Conservation (phyloP, 345 rosid genomes). For the Clausena lansium region DNA sequence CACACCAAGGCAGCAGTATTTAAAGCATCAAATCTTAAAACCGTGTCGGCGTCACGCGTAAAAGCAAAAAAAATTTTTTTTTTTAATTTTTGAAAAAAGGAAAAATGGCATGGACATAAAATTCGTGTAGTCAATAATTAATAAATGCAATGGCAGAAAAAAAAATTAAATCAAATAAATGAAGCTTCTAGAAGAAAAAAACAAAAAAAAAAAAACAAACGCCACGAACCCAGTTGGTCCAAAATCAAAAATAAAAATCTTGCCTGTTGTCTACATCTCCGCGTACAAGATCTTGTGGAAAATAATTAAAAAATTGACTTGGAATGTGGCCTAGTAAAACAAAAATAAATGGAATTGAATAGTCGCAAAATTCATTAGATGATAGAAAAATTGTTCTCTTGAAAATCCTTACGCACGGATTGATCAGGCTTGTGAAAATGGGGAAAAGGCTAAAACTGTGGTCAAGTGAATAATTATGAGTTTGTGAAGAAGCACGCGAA, state of each 20-base stretch:
- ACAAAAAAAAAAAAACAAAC: not conserved
- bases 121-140: not conserved
- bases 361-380: not conserved
- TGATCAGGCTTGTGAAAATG: not conserved
- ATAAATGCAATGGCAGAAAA: not conserved
- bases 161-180: not conserved
- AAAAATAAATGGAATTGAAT: not conserved
- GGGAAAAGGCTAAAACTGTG: not conserved
- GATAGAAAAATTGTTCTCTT: not conserved
- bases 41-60: constrained; percentile 3
- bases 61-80: not conserved
- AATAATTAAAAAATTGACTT: not conserved
- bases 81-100: too few relatives aligned
- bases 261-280: not conserved
- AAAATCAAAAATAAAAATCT: not conserved
- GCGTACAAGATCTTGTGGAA: not conserved
- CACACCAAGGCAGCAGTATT: too few relatives aligned
- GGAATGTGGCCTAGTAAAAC: not conserved
- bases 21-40: not conserved
- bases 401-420: too few relatives aligned
- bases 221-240: not conserved
- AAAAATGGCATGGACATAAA: not conserved
- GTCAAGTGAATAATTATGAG: not conserved
- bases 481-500: not conserved
- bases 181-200: not conserved